Evolutionary conservation across 2,329 filamentous ascomycete species (phyloP).

Genomic region (Fusarium dimerum): DNA sequence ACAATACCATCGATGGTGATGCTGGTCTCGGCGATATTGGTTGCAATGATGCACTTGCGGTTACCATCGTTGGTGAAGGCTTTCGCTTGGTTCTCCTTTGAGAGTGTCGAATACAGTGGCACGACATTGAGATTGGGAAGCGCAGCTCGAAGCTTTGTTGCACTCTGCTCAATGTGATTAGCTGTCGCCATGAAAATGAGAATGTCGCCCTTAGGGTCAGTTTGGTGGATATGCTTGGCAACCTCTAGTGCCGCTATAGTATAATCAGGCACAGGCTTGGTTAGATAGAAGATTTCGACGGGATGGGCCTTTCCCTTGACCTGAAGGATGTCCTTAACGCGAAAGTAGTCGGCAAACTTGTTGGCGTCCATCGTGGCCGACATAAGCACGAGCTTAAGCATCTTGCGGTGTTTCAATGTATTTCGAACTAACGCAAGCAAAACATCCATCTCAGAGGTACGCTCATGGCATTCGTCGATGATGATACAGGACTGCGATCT

Average conservation of each 20-base stretch:
- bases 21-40: constrained; percentile 96
- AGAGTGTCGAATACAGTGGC: constrained; percentile 89
- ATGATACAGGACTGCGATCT: background rate
- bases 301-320: constrained; percentile 93
- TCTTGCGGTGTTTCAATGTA: constrained; percentile 72
- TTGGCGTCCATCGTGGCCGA: constrained; percentile 86
- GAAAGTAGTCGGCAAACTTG: constrained; percentile 70
- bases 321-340: constrained; percentile 89
- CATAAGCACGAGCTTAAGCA: constrained; percentile 81
- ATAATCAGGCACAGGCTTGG: constrained; percentile 92
- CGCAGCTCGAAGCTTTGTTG: constrained; percentile 81
- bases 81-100: constrained; percentile 84
- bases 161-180: constrained; percentile 92
- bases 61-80: constrained; percentile 87
- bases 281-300: constrained; percentile 90
- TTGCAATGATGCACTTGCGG: constrained; percentile 93
- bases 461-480: constrained; percentile 81
- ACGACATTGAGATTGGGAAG: constrained; percentile 89
- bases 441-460: constrained; percentile 82
- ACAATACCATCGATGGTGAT: constrained; percentile 99
- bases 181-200: constrained; percentile 92
- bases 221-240: constrained; percentile 95
- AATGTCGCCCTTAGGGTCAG: constrained; percentile 86
- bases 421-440: constrained; percentile 83
- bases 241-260: constrained; percentile 87